These are phyloP conservation scores for Albifimbria verrucaria DNA, from an alignment of 2,329 filamentous ascomycete species.

Conservation along the genomic window DNA sequence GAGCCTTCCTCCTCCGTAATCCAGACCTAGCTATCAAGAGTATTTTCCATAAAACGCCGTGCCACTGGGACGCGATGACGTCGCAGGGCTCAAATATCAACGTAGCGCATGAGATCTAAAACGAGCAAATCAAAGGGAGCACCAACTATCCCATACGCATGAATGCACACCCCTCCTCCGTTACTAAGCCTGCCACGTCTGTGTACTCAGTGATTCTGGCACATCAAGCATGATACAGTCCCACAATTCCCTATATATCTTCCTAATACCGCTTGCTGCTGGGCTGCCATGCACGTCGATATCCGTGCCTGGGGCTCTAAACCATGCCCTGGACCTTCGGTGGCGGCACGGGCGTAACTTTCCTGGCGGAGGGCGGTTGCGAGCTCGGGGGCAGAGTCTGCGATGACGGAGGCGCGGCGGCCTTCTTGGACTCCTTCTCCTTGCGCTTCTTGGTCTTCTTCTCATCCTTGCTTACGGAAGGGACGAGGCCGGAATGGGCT, in stretches of 20 bases:
- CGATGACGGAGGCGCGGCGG: slow-evolving; percentile 8
- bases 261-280: too few relatives aligned
- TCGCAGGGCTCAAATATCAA: background rate
- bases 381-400: slow-evolving; percentile 17
- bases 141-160: too few relatives aligned
- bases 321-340: slow-evolving; percentile 16
- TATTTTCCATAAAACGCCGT: background rate
- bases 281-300: background rate
- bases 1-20: background rate
- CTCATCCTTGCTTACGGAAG: slow-evolving; percentile 19
- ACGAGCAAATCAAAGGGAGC: background rate
- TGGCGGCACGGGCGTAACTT: slow-evolving; percentile 22
- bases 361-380: slow-evolving; percentile 13
- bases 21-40: background rate
- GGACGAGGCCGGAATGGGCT: slow-evolving; percentile 11
- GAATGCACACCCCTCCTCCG: background rate
- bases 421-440: slow-evolving; percentile 19
- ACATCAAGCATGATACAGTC: background rate
- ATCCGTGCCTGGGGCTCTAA: slow-evolving; percentile 15
- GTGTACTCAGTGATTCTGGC: background rate
- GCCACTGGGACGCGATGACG: background rate
- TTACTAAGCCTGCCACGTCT: background rate
- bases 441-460: slow-evolving; percentile 28
- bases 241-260: too few relatives aligned
- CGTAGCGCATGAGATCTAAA: background rate